Conservation (phyloP, 345 rosid genomes). For the Eucalyptus fibrosa region DNA sequence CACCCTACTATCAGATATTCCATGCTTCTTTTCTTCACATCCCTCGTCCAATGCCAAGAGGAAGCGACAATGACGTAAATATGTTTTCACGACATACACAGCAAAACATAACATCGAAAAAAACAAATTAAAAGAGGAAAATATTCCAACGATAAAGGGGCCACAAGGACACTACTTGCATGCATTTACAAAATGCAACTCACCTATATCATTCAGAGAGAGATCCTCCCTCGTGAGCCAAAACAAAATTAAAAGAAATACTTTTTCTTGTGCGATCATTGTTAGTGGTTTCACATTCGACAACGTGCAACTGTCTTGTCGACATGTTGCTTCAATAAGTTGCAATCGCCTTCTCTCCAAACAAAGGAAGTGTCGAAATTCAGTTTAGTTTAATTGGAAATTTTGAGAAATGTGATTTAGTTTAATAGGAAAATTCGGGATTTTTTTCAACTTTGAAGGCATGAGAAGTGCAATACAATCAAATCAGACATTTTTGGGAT, state of each 20-base stretch:
- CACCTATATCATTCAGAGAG: not conserved
- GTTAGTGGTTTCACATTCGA: not conserved
- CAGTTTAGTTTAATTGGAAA: not conserved
- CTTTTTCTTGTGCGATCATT: not conserved
- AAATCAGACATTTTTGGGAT: not conserved
- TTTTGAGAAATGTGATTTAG: fast-evolving
- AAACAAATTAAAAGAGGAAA: too few species aligned
- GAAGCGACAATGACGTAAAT: not conserved
- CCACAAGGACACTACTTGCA: not conserved
- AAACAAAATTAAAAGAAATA: too few species aligned
- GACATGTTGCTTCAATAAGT: not conserved
- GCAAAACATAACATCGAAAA: not conserved
- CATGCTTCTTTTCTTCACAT: not conserved
- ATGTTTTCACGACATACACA: not conserved
- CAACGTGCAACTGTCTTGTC: not conserved
- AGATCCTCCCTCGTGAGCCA: not conserved
- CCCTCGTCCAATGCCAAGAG: not conserved
- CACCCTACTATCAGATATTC: not conserved
- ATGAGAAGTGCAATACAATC: not conserved
- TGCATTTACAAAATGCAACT: not conserved
- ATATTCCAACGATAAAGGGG: not conserved
- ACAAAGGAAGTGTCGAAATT: not conserved
- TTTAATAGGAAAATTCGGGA: not conserved
- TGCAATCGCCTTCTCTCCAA: fast-evolving
- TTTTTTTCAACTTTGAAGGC: not conserved